These are phyloP conservation scores for Echium plantagineum DNA, from an alignment of 257 asterid genomes.

Conservation along the genomic window DNA sequence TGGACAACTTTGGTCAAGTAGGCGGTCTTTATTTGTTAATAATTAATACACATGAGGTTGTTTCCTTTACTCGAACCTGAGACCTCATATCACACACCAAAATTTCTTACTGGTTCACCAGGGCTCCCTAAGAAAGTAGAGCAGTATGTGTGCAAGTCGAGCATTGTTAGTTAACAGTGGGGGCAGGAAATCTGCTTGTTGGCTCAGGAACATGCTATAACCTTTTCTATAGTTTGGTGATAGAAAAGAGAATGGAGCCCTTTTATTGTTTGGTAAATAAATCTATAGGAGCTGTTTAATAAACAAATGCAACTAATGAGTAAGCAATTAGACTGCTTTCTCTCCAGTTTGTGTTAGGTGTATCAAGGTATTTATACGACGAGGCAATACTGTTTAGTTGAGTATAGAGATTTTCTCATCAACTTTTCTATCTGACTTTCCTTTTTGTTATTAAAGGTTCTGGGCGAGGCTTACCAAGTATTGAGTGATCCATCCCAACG, in stretches of 20 bases:
- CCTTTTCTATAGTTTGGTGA: too few species aligned
- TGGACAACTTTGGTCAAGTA: background rate
- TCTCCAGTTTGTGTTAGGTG: background rate
- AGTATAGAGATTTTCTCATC: background rate
- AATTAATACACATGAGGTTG: background rate
- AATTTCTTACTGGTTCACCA: background rate
- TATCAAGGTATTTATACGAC: background rate
- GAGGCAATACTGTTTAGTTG: constrained; percentile 1
- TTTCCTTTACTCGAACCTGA: background rate
- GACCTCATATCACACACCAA: too few species aligned
- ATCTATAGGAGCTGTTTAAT: too few species aligned
- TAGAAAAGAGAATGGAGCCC: too few species aligned
- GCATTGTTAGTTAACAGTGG: too few species aligned
- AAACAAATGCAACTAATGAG: too few species aligned
- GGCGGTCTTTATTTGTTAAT: background rate
- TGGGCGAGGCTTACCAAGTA: constrained; percentile 99
- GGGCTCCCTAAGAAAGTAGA: background rate
- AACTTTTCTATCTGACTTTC: constrained; percentile 12
- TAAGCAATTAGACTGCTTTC: background rate
- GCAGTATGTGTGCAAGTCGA: too few species aligned
- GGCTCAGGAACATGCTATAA: too few species aligned
- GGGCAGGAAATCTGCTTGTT: too few species aligned
- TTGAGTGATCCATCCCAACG: constrained; percentile 87
- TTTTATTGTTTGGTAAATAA: too few species aligned
- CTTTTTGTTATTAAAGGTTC: constrained; percentile 40